Evolutionary conservation across 2,329 filamentous ascomycete species (phyloP).

Genomic region (Alternaria alternata): DNA sequence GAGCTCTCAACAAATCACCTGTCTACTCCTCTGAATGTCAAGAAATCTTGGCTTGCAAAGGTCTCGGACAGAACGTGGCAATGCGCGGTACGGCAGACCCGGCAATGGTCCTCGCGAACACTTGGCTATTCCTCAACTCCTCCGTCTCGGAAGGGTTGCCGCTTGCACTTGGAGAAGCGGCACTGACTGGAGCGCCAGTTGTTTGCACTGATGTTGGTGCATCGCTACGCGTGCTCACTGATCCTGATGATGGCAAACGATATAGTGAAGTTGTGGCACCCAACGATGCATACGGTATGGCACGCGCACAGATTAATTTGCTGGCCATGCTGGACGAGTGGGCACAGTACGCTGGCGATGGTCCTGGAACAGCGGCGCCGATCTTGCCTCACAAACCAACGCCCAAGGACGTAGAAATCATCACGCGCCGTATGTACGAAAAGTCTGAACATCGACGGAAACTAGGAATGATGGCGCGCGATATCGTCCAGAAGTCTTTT

Average conservation of each 20-base stretch:
- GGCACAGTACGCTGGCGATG: slow-evolving; percentile 65
- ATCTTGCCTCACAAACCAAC: slow-evolving; percentile 60
- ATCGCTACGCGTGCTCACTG: slow-evolving; percentile 64
- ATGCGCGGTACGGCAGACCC: slow-evolving; percentile 66
- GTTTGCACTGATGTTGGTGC: slow-evolving; percentile 66
- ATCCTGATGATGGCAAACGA: slow-evolving; percentile 56
- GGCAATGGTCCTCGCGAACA: slow-evolving; percentile 53
- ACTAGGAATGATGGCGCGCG: slow-evolving; percentile 66
- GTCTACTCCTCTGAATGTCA: slow-evolving; percentile 67
- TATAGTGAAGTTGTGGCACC: slow-evolving; percentile 71
- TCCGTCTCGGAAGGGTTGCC: slow-evolving; percentile 65
- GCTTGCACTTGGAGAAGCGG: slow-evolving; percentile 66
- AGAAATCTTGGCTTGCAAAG: slow-evolving; percentile 65
- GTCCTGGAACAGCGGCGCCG: slow-evolving; percentile 48
- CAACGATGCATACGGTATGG: slow-evolving; percentile 68
- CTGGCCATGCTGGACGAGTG: slow-evolving; percentile 69
- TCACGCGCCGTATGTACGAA: slow-evolving; percentile 68
- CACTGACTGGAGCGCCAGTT: slow-evolving; percentile 63
- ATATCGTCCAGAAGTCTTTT: slow-evolving; percentile 67
- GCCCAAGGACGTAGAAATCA: slow-evolving; percentile 60
- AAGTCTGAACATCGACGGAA: slow-evolving; percentile 64
- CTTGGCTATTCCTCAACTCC: slow-evolving; percentile 61
- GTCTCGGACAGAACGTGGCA: slow-evolving; percentile 59
- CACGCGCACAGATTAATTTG: slow-evolving; percentile 68
- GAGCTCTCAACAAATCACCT: slow-evolving; percentile 69